Evolutionary conservation across 192 early-diverging fungal species (phyloP).

Genomic region (Coemansia sp.): DNA sequence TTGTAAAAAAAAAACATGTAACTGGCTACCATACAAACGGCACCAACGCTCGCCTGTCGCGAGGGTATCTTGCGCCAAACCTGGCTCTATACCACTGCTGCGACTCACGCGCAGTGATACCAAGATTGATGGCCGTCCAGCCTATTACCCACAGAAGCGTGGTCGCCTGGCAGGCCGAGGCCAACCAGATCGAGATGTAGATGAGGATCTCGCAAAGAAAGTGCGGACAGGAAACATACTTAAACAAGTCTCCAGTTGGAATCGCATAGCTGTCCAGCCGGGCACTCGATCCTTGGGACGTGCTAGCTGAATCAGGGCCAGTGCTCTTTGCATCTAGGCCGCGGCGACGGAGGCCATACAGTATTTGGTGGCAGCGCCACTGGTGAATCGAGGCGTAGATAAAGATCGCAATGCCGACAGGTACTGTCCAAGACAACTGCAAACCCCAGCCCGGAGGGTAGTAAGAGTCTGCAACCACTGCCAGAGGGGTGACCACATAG

Average conservation of each 20-base stretch:
- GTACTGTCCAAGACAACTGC: constrained; percentile 6
- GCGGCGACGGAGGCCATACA: constrained; percentile 58
- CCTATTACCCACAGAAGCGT: constrained; percentile 50
- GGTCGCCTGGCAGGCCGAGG: constrained; percentile 42
- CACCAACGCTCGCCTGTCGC: constrained; percentile 25
- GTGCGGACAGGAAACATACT: constrained; percentile 62
- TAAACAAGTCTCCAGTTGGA: constrained; percentile 68
- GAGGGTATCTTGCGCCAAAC: constrained; percentile 58
- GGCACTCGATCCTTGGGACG: not conserved
- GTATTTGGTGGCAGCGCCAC: constrained; percentile 60
- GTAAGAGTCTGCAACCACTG: constrained; percentile 24
- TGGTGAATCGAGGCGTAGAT: constrained; percentile 65
- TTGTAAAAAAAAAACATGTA: not conserved
- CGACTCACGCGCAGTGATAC: constrained; percentile 63
- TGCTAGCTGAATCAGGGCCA: not conserved
- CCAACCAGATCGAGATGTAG: constrained; percentile 60
- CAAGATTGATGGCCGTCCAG: constrained; percentile 66
- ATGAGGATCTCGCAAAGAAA: constrained; percentile 72
- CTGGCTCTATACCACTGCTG: constrained; percentile 63
- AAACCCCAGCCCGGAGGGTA: constrained; percentile 2
- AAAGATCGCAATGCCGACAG: constrained; percentile 44
- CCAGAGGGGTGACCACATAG: constrained; percentile 54
- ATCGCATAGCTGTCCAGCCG: constrained; percentile 49
- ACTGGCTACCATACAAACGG: constrained; percentile 37
- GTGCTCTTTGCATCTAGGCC: not conserved